Evolutionary conservation across 805 yeast genomes (phyloP).

Genomic region (Sungouiozyma ichnusensis): DNA sequence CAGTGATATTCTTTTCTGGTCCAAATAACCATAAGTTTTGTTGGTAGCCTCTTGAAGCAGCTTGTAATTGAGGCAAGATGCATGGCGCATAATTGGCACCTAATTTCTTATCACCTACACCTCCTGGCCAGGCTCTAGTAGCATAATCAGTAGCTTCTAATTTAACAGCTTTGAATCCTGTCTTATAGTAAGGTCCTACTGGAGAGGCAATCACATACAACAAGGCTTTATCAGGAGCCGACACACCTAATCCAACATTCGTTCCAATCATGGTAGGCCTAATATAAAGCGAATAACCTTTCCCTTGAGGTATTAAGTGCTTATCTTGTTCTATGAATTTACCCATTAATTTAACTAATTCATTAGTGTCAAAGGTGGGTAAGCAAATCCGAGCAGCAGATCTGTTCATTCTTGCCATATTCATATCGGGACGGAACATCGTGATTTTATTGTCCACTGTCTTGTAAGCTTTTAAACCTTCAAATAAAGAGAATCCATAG

Average conservation of each 20-base stretch:
- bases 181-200: constrained; percentile 90
- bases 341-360: constrained; percentile 63
- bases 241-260: constrained; percentile 77
- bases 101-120: constrained; percentile 89
- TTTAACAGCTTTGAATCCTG: constrained; percentile 92
- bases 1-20: constrained; percentile 77
- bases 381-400: constrained; percentile 84
- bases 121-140: constrained; percentile 99
- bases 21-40: constrained; percentile 97
- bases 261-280: constrained; percentile 97
- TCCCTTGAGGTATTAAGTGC: constrained; percentile 69
- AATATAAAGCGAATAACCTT: constrained; percentile 84
- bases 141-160: constrained; percentile 94
- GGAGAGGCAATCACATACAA: constrained; percentile 86
- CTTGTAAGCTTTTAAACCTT: constrained; percentile 89
- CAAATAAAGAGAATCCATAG: constrained; percentile 90
- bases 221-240: constrained; percentile 70
- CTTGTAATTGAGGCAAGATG: constrained; percentile 79
- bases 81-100: constrained; percentile 99
- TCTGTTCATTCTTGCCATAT: constrained; percentile 82
- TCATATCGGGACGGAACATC: constrained; percentile 83
- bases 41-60: constrained; percentile 85
- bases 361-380: constrained; percentile 76
- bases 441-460: constrained; percentile 55
- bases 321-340: constrained; percentile 67